Conservation (phyloP, 768 basidiomycete genomes). For the Boletellus sp. region DNA sequence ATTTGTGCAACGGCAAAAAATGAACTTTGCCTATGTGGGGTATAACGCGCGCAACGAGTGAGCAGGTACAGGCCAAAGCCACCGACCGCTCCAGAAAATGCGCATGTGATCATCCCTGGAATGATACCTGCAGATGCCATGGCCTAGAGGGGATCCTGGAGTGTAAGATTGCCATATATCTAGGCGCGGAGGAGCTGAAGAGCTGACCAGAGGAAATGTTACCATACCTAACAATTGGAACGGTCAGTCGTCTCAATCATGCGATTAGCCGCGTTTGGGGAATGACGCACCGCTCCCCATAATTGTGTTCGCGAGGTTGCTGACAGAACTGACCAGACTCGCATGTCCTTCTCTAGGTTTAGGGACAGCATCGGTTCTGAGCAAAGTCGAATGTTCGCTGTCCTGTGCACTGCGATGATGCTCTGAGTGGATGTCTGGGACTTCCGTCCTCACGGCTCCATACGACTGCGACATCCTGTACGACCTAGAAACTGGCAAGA, state of each 20-base stretch:
- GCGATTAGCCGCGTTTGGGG: neutral
- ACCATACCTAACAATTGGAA: conserved; percentile 62
- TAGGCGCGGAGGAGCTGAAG: neutral
- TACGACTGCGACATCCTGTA: conserved; percentile 72
- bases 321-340: conserved; percentile 61
- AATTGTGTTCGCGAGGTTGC: conserved; percentile 86
- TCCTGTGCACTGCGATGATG: conserved; percentile 14
- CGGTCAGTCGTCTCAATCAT: neutral
- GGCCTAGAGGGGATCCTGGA: conserved; percentile 46
- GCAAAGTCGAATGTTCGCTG: conserved; percentile 58
- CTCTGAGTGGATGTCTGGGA: conserved; percentile 16
- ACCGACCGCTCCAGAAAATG: conserved; percentile 72
- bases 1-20: conserved; percentile 82
- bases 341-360: conserved; percentile 61
- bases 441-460: conserved; percentile 47
- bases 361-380: conserved; percentile 38
- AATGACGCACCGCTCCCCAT: conserved; percentile 75
- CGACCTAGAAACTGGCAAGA: conserved; percentile 11
- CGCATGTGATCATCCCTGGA: conserved; percentile 85
- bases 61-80: conserved; percentile 89
- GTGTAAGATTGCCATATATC: neutral
- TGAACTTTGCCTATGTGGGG: conserved; percentile 71
- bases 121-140: conserved; percentile 88
- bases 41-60: conserved; percentile 73
- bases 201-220: conserved; percentile 73